A percentile compares a stretch with the other conserved stretches of the same genome.
Conservation (phyloP, 2,329 filamentous ascomycete genomes). For the Xylariaceae sp. region DNA sequence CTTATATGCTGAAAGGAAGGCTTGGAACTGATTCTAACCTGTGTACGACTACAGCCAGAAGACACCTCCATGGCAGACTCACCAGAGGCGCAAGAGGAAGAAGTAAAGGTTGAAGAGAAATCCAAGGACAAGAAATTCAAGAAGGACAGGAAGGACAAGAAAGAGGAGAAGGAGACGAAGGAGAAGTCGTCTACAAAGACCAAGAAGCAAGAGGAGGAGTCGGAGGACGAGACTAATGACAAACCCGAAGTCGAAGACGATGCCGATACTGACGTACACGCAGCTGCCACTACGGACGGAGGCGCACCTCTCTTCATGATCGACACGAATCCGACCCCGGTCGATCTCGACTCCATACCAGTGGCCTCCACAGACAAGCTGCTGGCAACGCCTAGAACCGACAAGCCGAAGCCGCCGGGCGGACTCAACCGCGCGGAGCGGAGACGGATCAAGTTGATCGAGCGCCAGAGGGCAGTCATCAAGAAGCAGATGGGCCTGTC, state of each 20-base stretch:
- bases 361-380: not conserved
- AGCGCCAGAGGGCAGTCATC: slow-evolving; percentile 22
- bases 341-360: slow-evolving; percentile 13
- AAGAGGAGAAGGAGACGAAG: not conserved
- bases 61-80: slow-evolving; percentile 61
- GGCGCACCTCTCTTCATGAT: slow-evolving; percentile 20
- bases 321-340: slow-evolving; percentile 23
- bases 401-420: slow-evolving; percentile 9
- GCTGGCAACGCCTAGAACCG: slow-evolving; percentile 6
- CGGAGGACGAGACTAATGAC: too few relatives aligned
- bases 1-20: not conserved
- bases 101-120: slow-evolving; percentile 59
- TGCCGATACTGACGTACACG: slow-evolving; percentile 1
- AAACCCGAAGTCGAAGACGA: slow-evolving; percentile 6
- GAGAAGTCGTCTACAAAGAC: too few relatives aligned
- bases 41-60: slow-evolving; percentile 1
- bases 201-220: too few relatives aligned
- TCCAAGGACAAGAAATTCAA: slow-evolving; percentile 55
- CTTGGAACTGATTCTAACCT: slow-evolving; percentile 1
- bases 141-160: slow-evolving; percentile 5
- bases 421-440: slow-evolving; percentile 25
- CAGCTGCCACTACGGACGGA: too few relatives aligned
- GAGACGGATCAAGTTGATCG: slow-evolving; percentile 27
- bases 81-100: slow-evolving; percentile 64
- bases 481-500: slow-evolving; percentile 22